These are phyloP conservation scores for Rubia tinctorum DNA, from an alignment of 305 asterid species.

Conservation along the genomic window DNA sequence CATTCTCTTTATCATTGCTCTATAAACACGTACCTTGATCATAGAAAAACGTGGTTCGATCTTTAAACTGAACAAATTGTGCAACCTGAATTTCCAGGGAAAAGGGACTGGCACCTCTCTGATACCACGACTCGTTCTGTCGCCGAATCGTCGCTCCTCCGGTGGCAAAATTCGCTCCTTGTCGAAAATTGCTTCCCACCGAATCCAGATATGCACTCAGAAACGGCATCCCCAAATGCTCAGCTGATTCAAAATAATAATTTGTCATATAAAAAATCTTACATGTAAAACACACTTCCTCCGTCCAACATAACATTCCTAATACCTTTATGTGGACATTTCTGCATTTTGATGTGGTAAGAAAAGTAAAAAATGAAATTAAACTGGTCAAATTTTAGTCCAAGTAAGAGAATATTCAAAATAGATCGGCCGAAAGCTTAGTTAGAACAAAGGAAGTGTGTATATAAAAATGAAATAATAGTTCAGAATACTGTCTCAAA, in stretches of 20 bases:
- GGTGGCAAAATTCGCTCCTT: conserved; percentile 69
- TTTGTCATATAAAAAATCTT: too few species aligned
- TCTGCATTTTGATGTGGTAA: too few species aligned
- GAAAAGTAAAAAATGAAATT: too few species aligned
- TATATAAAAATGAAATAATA: too few species aligned
- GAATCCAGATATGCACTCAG: conserved; percentile 75
- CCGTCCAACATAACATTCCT: too few species aligned
- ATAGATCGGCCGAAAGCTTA: too few species aligned
- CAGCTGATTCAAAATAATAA: conserved; percentile 33
- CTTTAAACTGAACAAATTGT: conserved; percentile 52
- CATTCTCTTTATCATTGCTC: too few species aligned
- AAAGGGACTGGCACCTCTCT: conserved; percentile 60
- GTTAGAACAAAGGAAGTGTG: too few species aligned
- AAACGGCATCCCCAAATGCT: conserved; percentile 50
- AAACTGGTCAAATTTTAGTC: too few species aligned
- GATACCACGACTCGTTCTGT: conserved; percentile 48
- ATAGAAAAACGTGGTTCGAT: conserved; percentile 40
- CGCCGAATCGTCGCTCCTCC: conserved; percentile 69
- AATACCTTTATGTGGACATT: too few species aligned
- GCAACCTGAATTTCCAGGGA: conserved; percentile 64
- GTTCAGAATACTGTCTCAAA: background rate
- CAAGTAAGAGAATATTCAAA: too few species aligned
- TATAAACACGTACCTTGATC: conserved; percentile 31
- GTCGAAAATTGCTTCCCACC: conserved; percentile 45
- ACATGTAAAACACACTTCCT: too few species aligned